Base-by-base conservation (phyloP, 345 rosid species). In the Linum trigynum region DNA sequence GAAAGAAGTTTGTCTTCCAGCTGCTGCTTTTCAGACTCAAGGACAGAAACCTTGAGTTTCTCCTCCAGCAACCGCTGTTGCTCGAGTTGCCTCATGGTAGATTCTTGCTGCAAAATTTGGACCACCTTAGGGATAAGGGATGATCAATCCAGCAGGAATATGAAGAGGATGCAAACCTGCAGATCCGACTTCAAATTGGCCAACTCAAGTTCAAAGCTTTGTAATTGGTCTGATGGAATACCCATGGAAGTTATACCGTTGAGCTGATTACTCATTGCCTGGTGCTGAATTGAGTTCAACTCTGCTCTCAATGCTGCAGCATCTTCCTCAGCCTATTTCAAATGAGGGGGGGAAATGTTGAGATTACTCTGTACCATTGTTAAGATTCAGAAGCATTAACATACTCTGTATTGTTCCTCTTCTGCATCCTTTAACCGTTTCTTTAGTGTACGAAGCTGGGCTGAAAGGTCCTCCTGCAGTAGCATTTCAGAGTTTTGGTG, bases 241-340 rank as follows among this genome's bases (percentile, higher is more conserved):
- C 82, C 87, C 70, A 76, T 62, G 40, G 78, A 67, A 39, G 74
- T 58, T 8, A 75, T 82, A 73, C 83, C 97, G 65, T 62, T 74
- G 73, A 77, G 74, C 62, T 82, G 72, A 76, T 79, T 71, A 68
- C 55, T 67, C 77, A 85, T 81, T 39, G 83, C 79, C 78, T 90
- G 95, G 59, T 79, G 95, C 78, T 88, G 99, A 15, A 85, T 74
- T 11, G 79, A 80, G 82, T 90, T 90, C 61, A 94, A 84, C 74
- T 94, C 99, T 23, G 96, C 91, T 83, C 99, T 88, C 77, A 94
- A 78, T 67, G 97, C 77, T 66, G 97, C 95, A 36, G 97, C 87
- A 82, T 94, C 99, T 85, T 90, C 97, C 86, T 94, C 99, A 5
- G 99, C 99, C 99, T 94, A 72, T 69, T 45, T 67, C 61, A 72